These are phyloP conservation scores for Diaporthe sp. DNA, from an alignment of 2,329 filamentous ascomycete species.

Conservation along the genomic window DNA sequence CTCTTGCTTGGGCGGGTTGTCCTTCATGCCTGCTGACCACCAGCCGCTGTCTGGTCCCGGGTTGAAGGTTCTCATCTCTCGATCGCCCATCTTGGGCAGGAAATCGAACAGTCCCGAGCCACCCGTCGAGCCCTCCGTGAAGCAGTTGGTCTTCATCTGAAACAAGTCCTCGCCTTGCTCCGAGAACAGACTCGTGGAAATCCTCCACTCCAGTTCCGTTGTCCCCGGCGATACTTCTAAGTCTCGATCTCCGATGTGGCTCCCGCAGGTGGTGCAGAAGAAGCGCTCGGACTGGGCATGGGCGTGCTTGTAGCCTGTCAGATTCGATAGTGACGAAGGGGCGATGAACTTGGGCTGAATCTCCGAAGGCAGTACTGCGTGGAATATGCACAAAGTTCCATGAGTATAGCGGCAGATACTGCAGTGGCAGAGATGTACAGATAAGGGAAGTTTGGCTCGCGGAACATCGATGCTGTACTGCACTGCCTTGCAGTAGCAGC, in stretches of 20 bases:
- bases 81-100: slow-evolving; percentile 51
- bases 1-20: slow-evolving; percentile 46
- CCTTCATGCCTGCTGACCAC: slow-evolving; percentile 44
- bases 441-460: slow-evolving; percentile 55
- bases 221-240: slow-evolving; percentile 46
- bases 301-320: slow-evolving; percentile 55
- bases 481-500: slow-evolving; percentile 60
- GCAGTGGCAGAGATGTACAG: slow-evolving; percentile 61
- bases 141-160: slow-evolving; percentile 53
- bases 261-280: slow-evolving; percentile 62
- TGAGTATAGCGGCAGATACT: slow-evolving; percentile 59
- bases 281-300: slow-evolving; percentile 51
- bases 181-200: slow-evolving; percentile 57
- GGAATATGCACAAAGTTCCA: slow-evolving; percentile 59
- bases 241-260: slow-evolving; percentile 57
- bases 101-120: slow-evolving; percentile 53
- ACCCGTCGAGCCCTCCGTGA: slow-evolving; percentile 53
- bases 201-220: slow-evolving; percentile 53
- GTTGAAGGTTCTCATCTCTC: slow-evolving; percentile 53
- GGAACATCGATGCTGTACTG: slow-evolving; percentile 59
- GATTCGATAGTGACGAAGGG: slow-evolving; percentile 54
- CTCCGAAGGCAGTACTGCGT: slow-evolving; percentile 53
- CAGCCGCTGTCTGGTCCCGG: slow-evolving; percentile 50
- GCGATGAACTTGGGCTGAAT: slow-evolving; percentile 56
- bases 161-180: slow-evolving; percentile 53